phyloP scores from a whole-genome alignment of 345 rosid genomes.

The Pistacia atlantica region DNA sequence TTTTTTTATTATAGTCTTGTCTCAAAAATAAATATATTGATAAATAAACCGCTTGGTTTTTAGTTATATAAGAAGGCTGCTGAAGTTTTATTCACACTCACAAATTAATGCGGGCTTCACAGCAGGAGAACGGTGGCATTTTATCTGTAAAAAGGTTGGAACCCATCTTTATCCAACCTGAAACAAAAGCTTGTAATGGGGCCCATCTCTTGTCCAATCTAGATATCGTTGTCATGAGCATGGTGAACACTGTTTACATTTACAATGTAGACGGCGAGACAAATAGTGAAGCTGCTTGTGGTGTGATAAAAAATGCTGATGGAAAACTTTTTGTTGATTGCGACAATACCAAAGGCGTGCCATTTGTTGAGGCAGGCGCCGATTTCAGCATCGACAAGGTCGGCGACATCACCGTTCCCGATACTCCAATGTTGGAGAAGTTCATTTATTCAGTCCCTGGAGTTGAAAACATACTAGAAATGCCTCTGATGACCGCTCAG shows the following conservation, averaged over 20 bases:
- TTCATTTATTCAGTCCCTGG: slow-evolving; percentile 22
- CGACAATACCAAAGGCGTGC: slow-evolving; percentile 21
- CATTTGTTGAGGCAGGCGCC: slow-evolving; percentile 29
- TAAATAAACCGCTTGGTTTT: too few relatives aligned
- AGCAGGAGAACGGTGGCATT: background rate
- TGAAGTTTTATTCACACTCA: too few relatives aligned
- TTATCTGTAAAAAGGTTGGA: background rate
- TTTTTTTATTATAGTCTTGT: too few relatives aligned
- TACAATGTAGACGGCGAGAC: background rate
- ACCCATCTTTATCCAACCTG: background rate
- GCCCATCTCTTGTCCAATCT: slow-evolving; percentile 25
- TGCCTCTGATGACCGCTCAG: slow-evolving; percentile 10
- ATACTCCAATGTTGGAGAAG: slow-evolving; percentile 14
- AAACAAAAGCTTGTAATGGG: slow-evolving; percentile 1
- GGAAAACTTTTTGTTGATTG: slow-evolving; percentile 25
- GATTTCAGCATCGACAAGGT: slow-evolving; percentile 22
- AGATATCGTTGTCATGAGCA: slow-evolving; percentile 10
- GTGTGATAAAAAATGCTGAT: slow-evolving; percentile 15
- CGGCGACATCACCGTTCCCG: slow-evolving; percentile 30
- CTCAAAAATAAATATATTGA: too few relatives aligned
- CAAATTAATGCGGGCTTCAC: background rate
- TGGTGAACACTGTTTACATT: slow-evolving; percentile 13
- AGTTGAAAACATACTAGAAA: slow-evolving; percentile 3
- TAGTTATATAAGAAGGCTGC: too few relatives aligned
- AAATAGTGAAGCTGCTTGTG: slow-evolving; percentile 1